A percentile compares a stretch with the other conserved stretches of the same genome.
phyloP scores from a whole-genome alignment of 2,329 filamentous ascomycete species.

The Tolypocladium ophioglossoides region DNA sequence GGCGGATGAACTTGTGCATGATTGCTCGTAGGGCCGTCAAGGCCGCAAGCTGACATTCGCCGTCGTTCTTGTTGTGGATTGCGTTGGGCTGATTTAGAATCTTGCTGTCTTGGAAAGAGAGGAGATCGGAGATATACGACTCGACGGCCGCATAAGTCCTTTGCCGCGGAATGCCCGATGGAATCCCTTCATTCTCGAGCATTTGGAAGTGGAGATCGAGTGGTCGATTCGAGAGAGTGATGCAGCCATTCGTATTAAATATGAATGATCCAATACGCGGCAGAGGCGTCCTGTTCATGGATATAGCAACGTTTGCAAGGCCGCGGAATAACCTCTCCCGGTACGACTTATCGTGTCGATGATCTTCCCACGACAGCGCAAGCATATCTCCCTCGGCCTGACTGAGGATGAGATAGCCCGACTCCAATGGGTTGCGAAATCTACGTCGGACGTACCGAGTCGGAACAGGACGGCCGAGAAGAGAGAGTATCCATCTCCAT shows the following conservation, averaged over 20 bases:
- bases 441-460: neutral
- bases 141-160: slow-evolving; percentile 20
- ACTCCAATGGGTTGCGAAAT: neutral
- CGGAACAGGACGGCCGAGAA: neutral
- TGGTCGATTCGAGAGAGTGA: slow-evolving; percentile 22
- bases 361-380: neutral
- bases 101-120: slow-evolving; percentile 22
- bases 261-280: slow-evolving; percentile 22
- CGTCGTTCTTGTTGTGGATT: slow-evolving; percentile 15
- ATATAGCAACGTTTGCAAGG: slow-evolving; percentile 14
- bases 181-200: slow-evolving; percentile 22
- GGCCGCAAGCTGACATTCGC: slow-evolving; percentile 15
- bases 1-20: slow-evolving; percentile 11
- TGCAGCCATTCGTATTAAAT: slow-evolving; percentile 14
- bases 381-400: slow-evolving; percentile 2
- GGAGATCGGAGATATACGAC: slow-evolving; percentile 18
- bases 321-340: slow-evolving; percentile 13
- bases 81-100: slow-evolving; percentile 22
- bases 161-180: slow-evolving; percentile 19
- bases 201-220: slow-evolving; percentile 17
- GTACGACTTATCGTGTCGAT: slow-evolving; percentile 7
- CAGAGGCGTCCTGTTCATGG: slow-evolving; percentile 12
- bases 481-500: neutral
- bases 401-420: slow-evolving; percentile 1
- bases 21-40: slow-evolving; percentile 15